phyloP scores from a whole-genome alignment of 257 asterid species.

The Capsicum chinense region DNA sequence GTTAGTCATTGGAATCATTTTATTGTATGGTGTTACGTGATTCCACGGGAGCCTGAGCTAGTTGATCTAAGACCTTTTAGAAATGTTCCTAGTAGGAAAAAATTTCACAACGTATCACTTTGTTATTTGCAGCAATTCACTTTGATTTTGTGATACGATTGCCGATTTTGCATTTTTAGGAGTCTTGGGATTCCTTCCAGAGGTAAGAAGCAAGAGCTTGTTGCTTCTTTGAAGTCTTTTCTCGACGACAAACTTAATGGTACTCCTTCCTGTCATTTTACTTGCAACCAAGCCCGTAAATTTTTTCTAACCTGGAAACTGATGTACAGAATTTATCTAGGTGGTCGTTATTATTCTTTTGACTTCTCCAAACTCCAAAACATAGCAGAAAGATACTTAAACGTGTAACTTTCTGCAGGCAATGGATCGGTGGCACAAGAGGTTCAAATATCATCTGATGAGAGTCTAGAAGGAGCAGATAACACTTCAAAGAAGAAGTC shows the following conservation, averaged over 20 bases:
- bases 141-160: slow-evolving; percentile 16
- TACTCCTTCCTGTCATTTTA: slow-evolving; percentile 34
- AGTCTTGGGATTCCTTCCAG: slow-evolving; percentile 57
- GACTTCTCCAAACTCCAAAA: slow-evolving; percentile 1
- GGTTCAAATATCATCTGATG: slow-evolving; percentile 40
- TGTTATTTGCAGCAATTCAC: slow-evolving; percentile 18
- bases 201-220: slow-evolving; percentile 60
- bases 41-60: neutral
- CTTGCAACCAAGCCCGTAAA: neutral
- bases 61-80: slow-evolving; percentile 7
- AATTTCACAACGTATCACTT: neutral
- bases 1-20: neutral
- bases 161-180: slow-evolving; percentile 41
- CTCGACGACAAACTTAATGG: slow-evolving; percentile 53
- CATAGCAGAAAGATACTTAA: slow-evolving; percentile 13
- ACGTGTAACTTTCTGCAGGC: slow-evolving; percentile 33
- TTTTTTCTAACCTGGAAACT: neutral
- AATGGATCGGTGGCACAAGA: slow-evolving; percentile 38
- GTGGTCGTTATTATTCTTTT: neutral
- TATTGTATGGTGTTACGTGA: neutral
- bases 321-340: neutral
- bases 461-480: slow-evolving; percentile 33
- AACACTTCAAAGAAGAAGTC: slow-evolving; percentile 45
- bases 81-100: neutral
- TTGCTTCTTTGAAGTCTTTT: slow-evolving; percentile 57